These are phyloP conservation scores for Fusarium chaquense DNA, from an alignment of 2,329 filamentous ascomycete genomes.

Conservation along the genomic window DNA sequence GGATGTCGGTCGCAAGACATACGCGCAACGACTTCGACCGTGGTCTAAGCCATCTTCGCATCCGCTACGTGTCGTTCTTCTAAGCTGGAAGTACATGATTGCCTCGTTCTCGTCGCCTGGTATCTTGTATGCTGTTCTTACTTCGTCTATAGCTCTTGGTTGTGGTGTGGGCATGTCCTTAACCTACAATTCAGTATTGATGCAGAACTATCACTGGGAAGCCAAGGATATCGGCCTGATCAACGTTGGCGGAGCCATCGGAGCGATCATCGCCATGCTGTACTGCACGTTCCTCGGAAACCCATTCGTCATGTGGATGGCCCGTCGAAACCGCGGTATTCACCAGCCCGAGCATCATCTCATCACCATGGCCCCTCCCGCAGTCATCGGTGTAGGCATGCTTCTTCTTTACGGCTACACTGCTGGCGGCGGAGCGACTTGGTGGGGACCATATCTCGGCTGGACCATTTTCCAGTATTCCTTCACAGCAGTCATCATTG, in stretches of 20 bases:
- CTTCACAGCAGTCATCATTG: constrained; percentile 10
- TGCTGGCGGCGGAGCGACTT: constrained; percentile 2
- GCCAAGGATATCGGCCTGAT: constrained; percentile 13
- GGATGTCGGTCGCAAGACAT: constrained; percentile 4
- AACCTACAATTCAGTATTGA: constrained; percentile 16
- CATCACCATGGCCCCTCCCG: constrained; percentile 28
- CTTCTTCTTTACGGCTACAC: constrained; percentile 28
- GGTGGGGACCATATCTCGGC: constrained; percentile 20
- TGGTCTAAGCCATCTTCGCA: constrained; percentile 16
- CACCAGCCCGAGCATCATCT: constrained; percentile 34
- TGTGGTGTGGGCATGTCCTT: constrained; percentile 16
- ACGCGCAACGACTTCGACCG: constrained; percentile 9
- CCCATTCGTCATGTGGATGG: constrained; percentile 25
- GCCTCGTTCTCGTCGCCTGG: not conserved
- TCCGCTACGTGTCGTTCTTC: not conserved
- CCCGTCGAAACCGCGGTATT: constrained; percentile 28
- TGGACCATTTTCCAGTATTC: constrained; percentile 28
- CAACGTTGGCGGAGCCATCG: constrained; percentile 7
- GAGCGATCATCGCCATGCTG: constrained; percentile 11
- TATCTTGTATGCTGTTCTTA: constrained; percentile 16
- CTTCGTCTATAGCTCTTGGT: constrained; percentile 10
- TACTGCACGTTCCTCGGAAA: constrained; percentile 21
- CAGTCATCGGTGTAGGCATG: constrained; percentile 28
- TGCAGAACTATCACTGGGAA: constrained; percentile 17
- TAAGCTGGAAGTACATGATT: constrained; percentile 27